phyloP scores from a whole-genome alignment of 2,329 filamentous ascomycete species.

The Cryoendolithus antarcticus region DNA sequence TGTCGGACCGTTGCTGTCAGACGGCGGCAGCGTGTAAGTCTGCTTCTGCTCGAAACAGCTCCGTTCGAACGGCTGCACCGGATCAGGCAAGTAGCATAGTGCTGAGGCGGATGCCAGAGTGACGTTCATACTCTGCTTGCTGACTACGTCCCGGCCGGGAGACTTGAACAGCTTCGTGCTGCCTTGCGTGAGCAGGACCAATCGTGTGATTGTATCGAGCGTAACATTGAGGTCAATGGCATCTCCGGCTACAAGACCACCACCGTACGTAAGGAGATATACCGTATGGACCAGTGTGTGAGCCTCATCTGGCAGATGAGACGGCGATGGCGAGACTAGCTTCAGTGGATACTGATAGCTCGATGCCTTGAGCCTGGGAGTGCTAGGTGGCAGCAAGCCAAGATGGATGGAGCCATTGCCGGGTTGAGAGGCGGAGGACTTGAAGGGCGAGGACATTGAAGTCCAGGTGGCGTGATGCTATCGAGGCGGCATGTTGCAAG shows the following conservation, averaged over 20 bases:
- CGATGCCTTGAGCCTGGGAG: slow-evolving; percentile 59
- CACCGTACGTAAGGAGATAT: slow-evolving; percentile 88
- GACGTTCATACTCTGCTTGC: slow-evolving; percentile 32
- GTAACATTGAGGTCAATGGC: slow-evolving; percentile 60
- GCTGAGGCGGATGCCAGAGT: slow-evolving; percentile 37
- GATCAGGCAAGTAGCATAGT: slow-evolving; percentile 66
- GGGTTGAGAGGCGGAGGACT: slow-evolving; percentile 57
- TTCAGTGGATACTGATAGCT: slow-evolving; percentile 93
- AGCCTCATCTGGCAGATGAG: slow-evolving; percentile 28
- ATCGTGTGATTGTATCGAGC: slow-evolving; percentile 50
- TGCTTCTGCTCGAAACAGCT: slow-evolving; percentile 80
- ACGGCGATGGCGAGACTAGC: slow-evolving; percentile 67
- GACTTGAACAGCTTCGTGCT: slow-evolving; percentile 96
- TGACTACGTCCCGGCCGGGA: slow-evolving; percentile 30
- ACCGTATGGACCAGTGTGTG: slow-evolving; percentile 55
- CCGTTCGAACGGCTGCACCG: slow-evolving; percentile 77
- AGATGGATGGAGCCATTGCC: slow-evolving; percentile 71
- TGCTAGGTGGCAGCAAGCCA: slow-evolving; percentile 56
- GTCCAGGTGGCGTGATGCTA: slow-evolving; percentile 8
- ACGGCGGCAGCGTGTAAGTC: slow-evolving; percentile 45
- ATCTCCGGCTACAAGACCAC: slow-evolving; percentile 82
- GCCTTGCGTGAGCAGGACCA: slow-evolving; percentile 54
- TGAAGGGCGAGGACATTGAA: slow-evolving; percentile 54
- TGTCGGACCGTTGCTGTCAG: slow-evolving; percentile 2
- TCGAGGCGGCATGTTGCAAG: slow-evolving; percentile 10